Base-by-base conservation (phyloP, 176 grass and related monocot genomes). In the Neostapfia colusana region DNA sequence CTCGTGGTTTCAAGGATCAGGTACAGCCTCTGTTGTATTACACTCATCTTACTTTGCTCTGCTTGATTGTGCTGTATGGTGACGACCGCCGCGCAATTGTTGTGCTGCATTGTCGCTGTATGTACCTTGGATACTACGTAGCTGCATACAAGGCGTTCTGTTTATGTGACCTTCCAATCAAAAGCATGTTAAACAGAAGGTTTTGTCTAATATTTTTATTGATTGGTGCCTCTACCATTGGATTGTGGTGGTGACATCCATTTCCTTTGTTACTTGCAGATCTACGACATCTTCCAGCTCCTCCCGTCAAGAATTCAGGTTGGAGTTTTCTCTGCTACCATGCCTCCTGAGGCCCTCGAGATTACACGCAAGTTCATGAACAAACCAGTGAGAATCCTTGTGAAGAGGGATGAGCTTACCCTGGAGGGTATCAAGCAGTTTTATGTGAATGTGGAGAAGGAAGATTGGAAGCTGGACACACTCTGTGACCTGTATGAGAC, bases 361-460 rank as follows among this genome's bases (percentile, higher is more conserved):
- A 96, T 96, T 12, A 96, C 93, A 55, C 89, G 93, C 34, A 96
- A 96, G 55, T 96, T 96, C 79, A 96, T 96, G 93, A 96, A 96
- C 78, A 96, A 92, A 6, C 93, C 93, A 10, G 93, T 96, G 24
- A 83, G 93, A 73, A 96, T 96, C n/a, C 93, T 96, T 55, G 93
- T 96, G n/a, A 96, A 96, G 86, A 91, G 93, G 69, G 93, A 96
- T 65, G 93, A 96, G 79, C 89, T 96, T 45, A 96, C 93, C 28
- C 93, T 96, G 50, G 93, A 96, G 80, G 93, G 93, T 90, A 96
- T 96, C 73, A 96, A 92, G 63, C 93, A 96, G 83, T 96, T 96
- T 55, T 90, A 96, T 58, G 93, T 96, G 24, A 96, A 96, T 37
- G 81, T 96, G 15, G 93, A 96, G 64, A 96, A 92, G 73, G 93